phyloP scores from a whole-genome alignment of 2,329 filamentous ascomycete genomes.

The Knufia petricola region DNA sequence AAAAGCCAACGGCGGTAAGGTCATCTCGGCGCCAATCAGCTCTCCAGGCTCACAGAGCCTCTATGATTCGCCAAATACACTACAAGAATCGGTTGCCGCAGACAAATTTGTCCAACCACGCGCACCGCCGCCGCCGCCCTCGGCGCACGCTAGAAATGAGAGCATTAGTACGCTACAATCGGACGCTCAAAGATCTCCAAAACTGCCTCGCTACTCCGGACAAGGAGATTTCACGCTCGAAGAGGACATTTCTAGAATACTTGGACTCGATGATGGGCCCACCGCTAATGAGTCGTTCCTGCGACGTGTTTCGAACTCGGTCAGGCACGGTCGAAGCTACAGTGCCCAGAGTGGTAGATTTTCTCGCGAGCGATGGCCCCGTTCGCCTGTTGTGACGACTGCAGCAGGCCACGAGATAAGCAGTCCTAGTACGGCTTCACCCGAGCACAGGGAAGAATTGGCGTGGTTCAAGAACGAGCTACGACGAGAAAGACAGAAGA shows the following conservation, averaged over 20 bases:
- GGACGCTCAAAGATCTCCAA: constrained; percentile 49
- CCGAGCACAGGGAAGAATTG: constrained; percentile 51
- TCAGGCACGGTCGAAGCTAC: constrained; percentile 82
- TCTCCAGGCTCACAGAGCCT: constrained; percentile 33
- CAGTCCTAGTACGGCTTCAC: constrained; percentile 59
- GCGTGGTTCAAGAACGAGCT: constrained; percentile 60
- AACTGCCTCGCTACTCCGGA: constrained; percentile 61
- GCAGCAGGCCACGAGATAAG: constrained; percentile 49
- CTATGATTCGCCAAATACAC: constrained; percentile 31
- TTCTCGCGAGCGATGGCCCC: constrained; percentile 59
- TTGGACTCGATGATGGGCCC: constrained; percentile 65
- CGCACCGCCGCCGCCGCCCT: constrained; percentile 45
- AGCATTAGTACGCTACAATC: constrained; percentile 36
- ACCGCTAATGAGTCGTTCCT: constrained; percentile 64
- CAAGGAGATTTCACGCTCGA: constrained; percentile 89
- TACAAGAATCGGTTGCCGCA: constrained; percentile 29
- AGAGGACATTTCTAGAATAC: constrained; percentile 84
- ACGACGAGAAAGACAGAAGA: constrained; percentile 71
- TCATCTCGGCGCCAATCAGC: constrained; percentile 35
- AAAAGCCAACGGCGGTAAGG: constrained; percentile 33
- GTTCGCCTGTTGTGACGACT: constrained; percentile 46
- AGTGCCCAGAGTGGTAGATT: constrained; percentile 56
- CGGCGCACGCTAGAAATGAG: constrained; percentile 38
- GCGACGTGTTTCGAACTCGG: constrained; percentile 82
- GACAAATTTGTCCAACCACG: constrained; percentile 52